Base-by-base conservation (phyloP, 257 asterid genomes). In the Solanum corneliomulleri region DNA sequence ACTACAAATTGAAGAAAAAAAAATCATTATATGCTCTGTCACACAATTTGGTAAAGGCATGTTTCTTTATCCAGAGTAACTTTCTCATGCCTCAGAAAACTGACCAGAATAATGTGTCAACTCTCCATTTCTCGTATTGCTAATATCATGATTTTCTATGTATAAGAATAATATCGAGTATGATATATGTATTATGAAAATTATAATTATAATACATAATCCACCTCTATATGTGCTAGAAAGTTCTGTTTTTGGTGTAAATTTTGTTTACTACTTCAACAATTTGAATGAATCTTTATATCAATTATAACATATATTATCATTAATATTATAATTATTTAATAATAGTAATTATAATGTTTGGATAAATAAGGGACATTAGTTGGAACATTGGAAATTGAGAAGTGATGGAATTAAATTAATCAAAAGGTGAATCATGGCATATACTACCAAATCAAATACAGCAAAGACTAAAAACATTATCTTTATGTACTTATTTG, bases 301-400 rank as follows among this genome's bases (percentile, higher is more conserved):
- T n/a, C 11, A 1, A 44, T 44, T n/a, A 75, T 42, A 76, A 11
- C 18, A 39, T 14, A 39, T 14, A 42, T 75, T 75, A 75, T 75
- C 35, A 66, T 41, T 41, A 23, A 23, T 11, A 15, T 10, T 14
- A 78, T 3, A 78, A 8, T 10, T 25, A 9, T 44, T 77, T 77
- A 44, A 77, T 18, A 77, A 44, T 44, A 25, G 16, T 2, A 18
- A 20, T 52, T 25, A 15, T 9, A 77, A 77, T 77, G 9, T 44
- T 7, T 77, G 41, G 62, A 14, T 47, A 77, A 77, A 44, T 77
- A 77, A 77, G 64, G 3, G 84, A 10, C 64, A 44, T 44, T 44
- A 44, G 91, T 89, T 66, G 89, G 90, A 87, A 11, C 93, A 94
- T 86, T 60, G 90, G 86, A 93, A 94, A 74, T 45, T 64, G 52